Evolutionary conservation across 192 early-diverging fungal species (phyloP), one percentile per base, ranked within the genome.

Genomic region (Glomus cerebriforme): DNA sequence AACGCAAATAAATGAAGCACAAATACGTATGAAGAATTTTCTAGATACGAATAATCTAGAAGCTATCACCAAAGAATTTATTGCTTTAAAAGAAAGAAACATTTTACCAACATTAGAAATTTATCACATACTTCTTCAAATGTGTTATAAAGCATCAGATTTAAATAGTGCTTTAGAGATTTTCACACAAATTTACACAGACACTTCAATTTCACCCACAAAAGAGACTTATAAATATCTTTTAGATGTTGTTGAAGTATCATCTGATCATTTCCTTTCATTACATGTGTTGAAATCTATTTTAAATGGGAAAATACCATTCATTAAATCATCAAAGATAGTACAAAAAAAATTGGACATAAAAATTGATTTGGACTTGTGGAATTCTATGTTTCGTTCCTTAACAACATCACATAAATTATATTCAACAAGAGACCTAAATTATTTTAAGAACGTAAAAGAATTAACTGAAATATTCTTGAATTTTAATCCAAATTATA

Each of bases 91-190:
- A 32, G 15, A 73, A n/a, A 24, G 58, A 27, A 73, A 73, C 24
- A 31, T 73, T 73, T 24, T 19, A 73, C 71, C 71, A 34, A 73
- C 39, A 13, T 31, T 47, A 54, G 49, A 49, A 73, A 58, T 73
- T 29, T 73, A 73, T 49, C 71, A 73, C 12, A 12, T 73, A 12
- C 15, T 73, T 0, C 45, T 49, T 15, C 27, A 73, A 32, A n/a
- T 43, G 19, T 73, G 71, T 54, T 8, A n/a, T 24, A 19, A 49
- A 19, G 34, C 71, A 45, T 24, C 26, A 13, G 71, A 73, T 58
- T 58, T 73, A 31, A 37, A 45, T 26, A 73, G 71, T 73, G 39
- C 71, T 29, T 27, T 73, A 26, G 27, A 73, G 32, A 58, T 73
- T 15, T 47, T 73, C 26, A 22, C 15, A 10, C 39, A 73, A 58